Conservation (phyloP, 2,329 filamentous ascomycete genomes). For the Clarireedia paspali region DNA sequence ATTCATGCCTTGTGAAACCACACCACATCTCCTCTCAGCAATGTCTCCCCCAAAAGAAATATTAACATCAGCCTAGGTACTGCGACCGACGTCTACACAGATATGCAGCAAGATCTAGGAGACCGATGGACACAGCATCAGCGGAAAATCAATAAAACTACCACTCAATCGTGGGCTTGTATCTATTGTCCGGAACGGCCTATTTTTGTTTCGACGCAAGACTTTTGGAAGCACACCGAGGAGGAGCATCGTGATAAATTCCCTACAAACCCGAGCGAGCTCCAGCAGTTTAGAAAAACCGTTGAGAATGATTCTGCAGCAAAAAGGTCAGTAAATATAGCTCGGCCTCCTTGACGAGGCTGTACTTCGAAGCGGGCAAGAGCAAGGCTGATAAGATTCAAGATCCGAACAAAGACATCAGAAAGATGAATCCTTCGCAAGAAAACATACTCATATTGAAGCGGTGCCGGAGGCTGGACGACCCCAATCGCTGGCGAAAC, state of each 20-base stretch:
- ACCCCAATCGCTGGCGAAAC: conserved; percentile 9
- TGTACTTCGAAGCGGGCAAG: not conserved
- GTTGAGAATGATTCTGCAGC: conserved; percentile 11
- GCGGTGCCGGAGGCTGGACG: conserved; percentile 11
- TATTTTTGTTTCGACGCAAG: conserved; percentile 11
- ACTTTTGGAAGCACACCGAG: conserved; percentile 18
- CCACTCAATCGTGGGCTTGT: conserved; percentile 18
- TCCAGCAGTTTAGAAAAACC: conserved; percentile 5
- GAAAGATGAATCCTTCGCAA: conserved; percentile 13
- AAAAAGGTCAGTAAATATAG: conserved; percentile 11
- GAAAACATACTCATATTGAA: conserved; percentile 8
- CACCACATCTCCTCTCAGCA: too few species aligned
- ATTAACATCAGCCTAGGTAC: too few species aligned
- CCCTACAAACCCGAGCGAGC: conserved; percentile 9
- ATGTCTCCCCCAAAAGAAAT: too few species aligned
- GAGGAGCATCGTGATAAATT: conserved; percentile 15
- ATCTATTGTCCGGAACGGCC: conserved; percentile 12
- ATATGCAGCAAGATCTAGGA: conserved; percentile 4
- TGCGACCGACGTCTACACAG: not conserved
- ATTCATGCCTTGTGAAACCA: too few species aligned
- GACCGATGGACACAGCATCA: conserved; percentile 20
- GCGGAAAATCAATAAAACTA: conserved; percentile 12
- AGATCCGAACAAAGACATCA: conserved; percentile 4
- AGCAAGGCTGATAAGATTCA: conserved; percentile 12
- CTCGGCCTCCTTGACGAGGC: not conserved